Percentiles rank a stretch among this genome's conserved stretches.
phyloP scores from a whole-genome alignment of 2,329 filamentous ascomycete genomes.

The Cryoendolithus antarcticus region DNA sequence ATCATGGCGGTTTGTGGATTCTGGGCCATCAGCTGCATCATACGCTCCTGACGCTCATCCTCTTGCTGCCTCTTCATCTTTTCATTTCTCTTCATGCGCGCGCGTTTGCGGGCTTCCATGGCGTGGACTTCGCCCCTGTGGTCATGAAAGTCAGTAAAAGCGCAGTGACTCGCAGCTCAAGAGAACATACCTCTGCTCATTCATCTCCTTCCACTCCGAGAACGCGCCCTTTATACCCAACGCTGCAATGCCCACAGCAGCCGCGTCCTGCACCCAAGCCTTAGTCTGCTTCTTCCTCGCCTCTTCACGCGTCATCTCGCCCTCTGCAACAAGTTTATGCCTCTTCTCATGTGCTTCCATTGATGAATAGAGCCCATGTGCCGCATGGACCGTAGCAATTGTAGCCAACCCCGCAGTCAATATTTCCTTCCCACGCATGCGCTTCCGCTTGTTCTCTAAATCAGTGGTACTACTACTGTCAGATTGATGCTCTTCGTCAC shows the following conservation, averaged over 20 bases:
- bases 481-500: conserved; percentile 12
- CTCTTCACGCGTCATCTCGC: conserved; percentile 50
- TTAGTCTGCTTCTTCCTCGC: conserved; percentile 51
- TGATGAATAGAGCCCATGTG: conserved; percentile 50
- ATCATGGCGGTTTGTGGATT: conserved; percentile 18
- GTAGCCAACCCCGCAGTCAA: conserved; percentile 54
- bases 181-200: conserved; percentile 44
- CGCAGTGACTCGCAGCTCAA: neutral
- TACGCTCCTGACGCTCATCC: conserved; percentile 26
- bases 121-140: conserved; percentile 33
- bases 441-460: conserved; percentile 50
- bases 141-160: conserved; percentile 10
- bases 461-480: conserved; percentile 32
- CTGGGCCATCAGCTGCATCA: conserved; percentile 21
- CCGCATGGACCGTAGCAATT: conserved; percentile 57
- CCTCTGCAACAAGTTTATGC: conserved; percentile 46
- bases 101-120: conserved; percentile 34
- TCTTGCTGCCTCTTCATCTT: conserved; percentile 33
- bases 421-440: conserved; percentile 54
- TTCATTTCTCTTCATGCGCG: conserved; percentile 30
- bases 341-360: conserved; percentile 53
- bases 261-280: conserved; percentile 50
- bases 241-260: conserved; percentile 54
- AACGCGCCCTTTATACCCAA: conserved; percentile 56
- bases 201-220: conserved; percentile 56